Base-by-base conservation (phyloP, 1,284 basidiomycete genomes). In the Peniophora sp. region DNA sequence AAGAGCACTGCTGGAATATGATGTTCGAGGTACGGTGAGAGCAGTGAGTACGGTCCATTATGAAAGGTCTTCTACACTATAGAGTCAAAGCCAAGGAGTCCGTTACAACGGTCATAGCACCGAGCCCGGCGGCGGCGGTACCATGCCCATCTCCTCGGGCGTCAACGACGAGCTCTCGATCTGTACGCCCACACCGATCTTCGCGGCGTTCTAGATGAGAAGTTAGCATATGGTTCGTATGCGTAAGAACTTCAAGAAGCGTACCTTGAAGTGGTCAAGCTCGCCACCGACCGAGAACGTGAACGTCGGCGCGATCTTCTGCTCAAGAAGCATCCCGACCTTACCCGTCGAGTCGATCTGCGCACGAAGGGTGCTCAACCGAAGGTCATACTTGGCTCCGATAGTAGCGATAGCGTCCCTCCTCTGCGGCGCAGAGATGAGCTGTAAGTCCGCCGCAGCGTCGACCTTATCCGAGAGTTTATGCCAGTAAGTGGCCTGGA, bases 401-500 rank as follows among this genome's bases (percentile, higher is more conserved):
- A 98, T 68, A 19, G 94, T 97, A 12, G 94, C 90, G 47, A 94
- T 73, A 8, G 96, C 96, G 63, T 97, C 95, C 60, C 97, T 78
- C 66, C 91, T 85, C 53, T 76, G 71, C 2, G 87, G 85, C 43
- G 84, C 78, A 49, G 88, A 83, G 54, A 95, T 78, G 52, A 96
- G 70, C 66, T 94, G 86, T 57, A 99, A 71, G 63, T 99, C 96
- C 34, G 93, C 92, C 14, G 92, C 97, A n/a, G 96, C 93, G 54
- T 99, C 96, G n/a, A 99, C 90, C 71, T 96, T 95, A 53, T 97
- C 93, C 67, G 85, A 87, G 52, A 99, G 72, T 66, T 91, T 91
- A 59, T 98, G 95, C 90, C 92, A 98, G 72, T 99, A 99, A 14
- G 93, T 96, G 43, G 93, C 83, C 68, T 95, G 90, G 35, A 97